These are phyloP conservation scores for Colletotrichum destructivum DNA, from an alignment of 2,329 filamentous ascomycete species.

Conservation along the genomic window DNA sequence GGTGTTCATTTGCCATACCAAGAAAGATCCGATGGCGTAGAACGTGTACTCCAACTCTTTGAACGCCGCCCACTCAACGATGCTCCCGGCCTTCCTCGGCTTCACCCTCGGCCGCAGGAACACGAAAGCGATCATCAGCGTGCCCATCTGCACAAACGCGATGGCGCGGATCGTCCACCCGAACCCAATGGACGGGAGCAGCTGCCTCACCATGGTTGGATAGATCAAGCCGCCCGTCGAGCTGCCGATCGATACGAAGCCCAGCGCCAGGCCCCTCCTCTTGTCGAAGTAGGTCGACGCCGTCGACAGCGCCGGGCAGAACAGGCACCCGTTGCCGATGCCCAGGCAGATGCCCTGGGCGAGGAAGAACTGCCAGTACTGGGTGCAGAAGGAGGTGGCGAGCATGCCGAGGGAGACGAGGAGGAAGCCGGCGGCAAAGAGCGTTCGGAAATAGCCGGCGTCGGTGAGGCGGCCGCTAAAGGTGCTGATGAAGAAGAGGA, in stretches of 20 bases:
- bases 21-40: constrained; percentile 54
- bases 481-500: constrained; percentile 69
- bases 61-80: constrained; percentile 64
- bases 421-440: constrained; percentile 57
- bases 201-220: constrained; percentile 69
- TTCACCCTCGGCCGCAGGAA: constrained; percentile 59
- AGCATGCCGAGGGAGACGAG: constrained; percentile 65
- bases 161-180: constrained; percentile 71
- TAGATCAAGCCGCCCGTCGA: constrained; percentile 71
- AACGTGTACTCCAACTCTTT: constrained; percentile 61
- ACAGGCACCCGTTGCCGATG: constrained; percentile 73
- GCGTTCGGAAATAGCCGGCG: constrained; percentile 65
- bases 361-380: constrained; percentile 71
- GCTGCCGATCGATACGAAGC: constrained; percentile 72
- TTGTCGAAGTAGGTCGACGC: constrained; percentile 76
- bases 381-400: constrained; percentile 57
- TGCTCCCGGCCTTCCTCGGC: constrained; percentile 56
- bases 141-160: constrained; percentile 70
- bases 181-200: constrained; percentile 71
- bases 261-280: constrained; percentile 72
- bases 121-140: constrained; percentile 55
- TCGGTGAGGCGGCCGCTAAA: constrained; percentile 68
- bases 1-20: constrained; percentile 33
- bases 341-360: constrained; percentile 70
- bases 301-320: constrained; percentile 75